Evolutionary conservation across 78 protist genomes (phyloP), one percentile per base, ranked within the genome.

Genomic region (Dictyostelium brefeldianum): DNA sequence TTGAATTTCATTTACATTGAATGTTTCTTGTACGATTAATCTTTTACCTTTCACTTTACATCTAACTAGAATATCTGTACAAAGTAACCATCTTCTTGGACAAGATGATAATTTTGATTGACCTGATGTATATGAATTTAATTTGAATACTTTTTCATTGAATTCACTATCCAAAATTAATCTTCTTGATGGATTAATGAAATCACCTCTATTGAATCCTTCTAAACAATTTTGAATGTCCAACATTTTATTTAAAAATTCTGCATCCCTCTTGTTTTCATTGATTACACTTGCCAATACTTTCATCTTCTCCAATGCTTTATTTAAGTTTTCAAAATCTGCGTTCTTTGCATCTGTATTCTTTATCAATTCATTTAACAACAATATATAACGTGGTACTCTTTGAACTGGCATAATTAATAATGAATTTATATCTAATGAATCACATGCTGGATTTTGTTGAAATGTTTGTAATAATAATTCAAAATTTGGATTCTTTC

Each of bases 341-440:
- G 65, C 20, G 20, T 27, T 47, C n/a, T 59, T 73, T 51, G 48
- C 22, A 51, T 87, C 93, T 0, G 93, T 78, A 29, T 36, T 36
- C 51, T 87, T 87, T 22, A 65, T 11, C n/a, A 87, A 43, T 29
- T 87, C 84, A 18, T 47, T 29, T 31, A 87, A 51, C 36, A 87
- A 65, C 10, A 87, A 36, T 18, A 78, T 87, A 64, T 87, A 87
- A 50, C 93, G 57, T n/a, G 93, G 93, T 25, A 87, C 67, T 20
- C 93, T 43, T 51, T 87, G 93, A 18, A 87, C 84, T 25, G 93
- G 93, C 93, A 87, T 87, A 31, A 87, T 87, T 2, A 87, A 65
- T n/a, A 87, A n/a, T 25, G 85, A 77, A 20, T n/a, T 56, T 22
- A 87, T 31, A 59, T 65, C 93, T 2, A 87, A 65, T 11, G 48